A percentile compares a stretch with the other conserved stretches of the same genome.
Evolutionary conservation across 2,329 filamentous ascomycete genomes (phyloP).

Genomic region (Fusarium albidum): DNA sequence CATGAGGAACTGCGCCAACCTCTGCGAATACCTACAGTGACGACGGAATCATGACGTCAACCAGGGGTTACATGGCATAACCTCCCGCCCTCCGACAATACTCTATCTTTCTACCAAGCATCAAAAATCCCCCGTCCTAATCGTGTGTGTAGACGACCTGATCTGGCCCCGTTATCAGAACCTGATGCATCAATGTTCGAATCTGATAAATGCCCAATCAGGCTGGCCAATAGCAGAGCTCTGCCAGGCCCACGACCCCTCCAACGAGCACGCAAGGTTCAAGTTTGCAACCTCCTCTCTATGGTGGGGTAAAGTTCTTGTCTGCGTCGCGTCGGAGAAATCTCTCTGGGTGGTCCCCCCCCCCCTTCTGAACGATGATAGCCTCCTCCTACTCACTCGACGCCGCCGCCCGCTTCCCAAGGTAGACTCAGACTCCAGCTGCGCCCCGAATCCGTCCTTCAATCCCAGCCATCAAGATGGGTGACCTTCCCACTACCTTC

Average conservation of each 20-base stretch:
- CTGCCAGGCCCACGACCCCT: conserved; percentile 38
- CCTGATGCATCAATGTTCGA: background rate
- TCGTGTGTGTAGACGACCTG: too few relatives aligned
- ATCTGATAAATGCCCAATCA: conserved; percentile 1
- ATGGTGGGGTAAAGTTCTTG: conserved; percentile 39
- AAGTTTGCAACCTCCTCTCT: conserved; percentile 26
- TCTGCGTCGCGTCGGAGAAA: conserved; percentile 17
- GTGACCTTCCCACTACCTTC: conserved; percentile 64
- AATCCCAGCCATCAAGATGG: conserved; percentile 49
- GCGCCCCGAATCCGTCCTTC: conserved; percentile 1
- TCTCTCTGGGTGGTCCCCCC: conserved; percentile 15
- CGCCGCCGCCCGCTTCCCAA: background rate
- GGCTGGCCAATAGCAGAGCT: conserved; percentile 30
- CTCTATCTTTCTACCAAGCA: too few relatives aligned
- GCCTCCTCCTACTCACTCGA: conserved; percentile 8
- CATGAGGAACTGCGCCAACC: too few relatives aligned
- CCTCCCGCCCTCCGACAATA: too few relatives aligned
- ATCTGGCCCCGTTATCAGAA: too few relatives aligned
- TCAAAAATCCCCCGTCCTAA: too few relatives aligned
- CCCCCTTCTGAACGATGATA: conserved; percentile 14
- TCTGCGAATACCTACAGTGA: too few relatives aligned
- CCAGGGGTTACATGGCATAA: too few relatives aligned
- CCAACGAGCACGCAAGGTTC: conserved; percentile 36
- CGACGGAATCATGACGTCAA: too few relatives aligned
- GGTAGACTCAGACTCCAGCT: background rate